phyloP scores from a whole-genome alignment of 2,329 filamentous ascomycete genomes.

The Curvularia spicifera region DNA sequence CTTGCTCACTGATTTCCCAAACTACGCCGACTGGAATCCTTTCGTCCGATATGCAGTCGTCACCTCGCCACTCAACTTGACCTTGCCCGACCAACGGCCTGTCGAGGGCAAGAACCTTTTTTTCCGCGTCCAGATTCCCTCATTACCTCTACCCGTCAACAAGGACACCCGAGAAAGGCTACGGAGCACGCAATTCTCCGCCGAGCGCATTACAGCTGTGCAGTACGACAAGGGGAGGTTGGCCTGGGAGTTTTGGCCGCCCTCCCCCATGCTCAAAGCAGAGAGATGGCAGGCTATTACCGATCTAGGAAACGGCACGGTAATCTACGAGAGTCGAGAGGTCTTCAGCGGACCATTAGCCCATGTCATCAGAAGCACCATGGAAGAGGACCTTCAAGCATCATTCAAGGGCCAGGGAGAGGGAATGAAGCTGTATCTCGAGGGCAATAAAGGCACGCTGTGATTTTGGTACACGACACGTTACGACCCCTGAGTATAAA shows the following conservation, averaged over 20 bases:
- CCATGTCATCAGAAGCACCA: slow-evolving; percentile 16
- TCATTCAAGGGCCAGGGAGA: slow-evolving; percentile 38
- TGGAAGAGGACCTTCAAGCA: slow-evolving; percentile 29
- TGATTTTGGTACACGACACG: neutral
- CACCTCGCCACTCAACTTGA: slow-evolving; percentile 26
- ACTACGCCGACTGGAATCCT: slow-evolving; percentile 42
- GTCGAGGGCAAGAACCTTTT: slow-evolving; percentile 31
- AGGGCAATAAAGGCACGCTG: neutral
- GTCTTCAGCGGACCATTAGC: slow-evolving; percentile 34
- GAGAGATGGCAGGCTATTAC: slow-evolving; percentile 42
- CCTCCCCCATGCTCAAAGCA: slow-evolving; percentile 20
- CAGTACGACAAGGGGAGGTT: slow-evolving; percentile 33
- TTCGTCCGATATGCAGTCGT: slow-evolving; percentile 40
- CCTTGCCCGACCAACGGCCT: slow-evolving; percentile 34
- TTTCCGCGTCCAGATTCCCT: slow-evolving; percentile 39
- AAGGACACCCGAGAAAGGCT: slow-evolving; percentile 35
- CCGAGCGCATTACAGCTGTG: slow-evolving; percentile 41
- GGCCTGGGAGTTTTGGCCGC: slow-evolving; percentile 33
- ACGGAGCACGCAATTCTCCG: slow-evolving; percentile 30
- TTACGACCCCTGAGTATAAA: neutral
- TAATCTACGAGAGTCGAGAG: slow-evolving; percentile 43
- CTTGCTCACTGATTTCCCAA: slow-evolving; percentile 37
- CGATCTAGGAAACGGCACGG: slow-evolving; percentile 28
- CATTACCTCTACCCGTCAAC: slow-evolving; percentile 38
- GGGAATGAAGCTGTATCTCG: slow-evolving; percentile 34